Conservation (phyloP, 164 flowering plant species). For the Taxillus chinensis region DNA sequence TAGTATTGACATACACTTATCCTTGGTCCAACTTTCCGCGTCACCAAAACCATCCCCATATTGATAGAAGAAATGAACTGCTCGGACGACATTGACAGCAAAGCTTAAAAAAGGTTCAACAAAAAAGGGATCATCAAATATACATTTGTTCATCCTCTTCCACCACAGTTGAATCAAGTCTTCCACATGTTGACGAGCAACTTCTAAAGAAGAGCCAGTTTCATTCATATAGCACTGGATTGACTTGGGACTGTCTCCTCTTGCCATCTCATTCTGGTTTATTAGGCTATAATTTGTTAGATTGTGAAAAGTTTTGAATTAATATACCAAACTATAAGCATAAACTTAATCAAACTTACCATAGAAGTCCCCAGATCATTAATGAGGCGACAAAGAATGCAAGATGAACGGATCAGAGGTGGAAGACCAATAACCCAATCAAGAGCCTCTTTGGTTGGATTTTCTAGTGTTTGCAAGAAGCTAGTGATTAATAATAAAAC, state of each 20-base stretch:
- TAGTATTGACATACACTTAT: neutral
- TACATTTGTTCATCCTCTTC: conserved; percentile 17
- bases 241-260: conserved; percentile 17
- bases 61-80: neutral
- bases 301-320: too few relatives aligned
- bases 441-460: conserved; percentile 1
- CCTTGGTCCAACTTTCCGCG: neutral
- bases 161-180: conserved; percentile 7
- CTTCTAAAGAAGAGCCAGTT: conserved; percentile 3
- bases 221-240: conserved; percentile 19
- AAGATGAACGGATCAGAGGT: conserved; percentile 6
- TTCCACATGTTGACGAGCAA: conserved; percentile 3
- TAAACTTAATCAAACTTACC: conserved; percentile 5
- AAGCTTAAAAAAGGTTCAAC: neutral
- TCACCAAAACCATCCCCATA: conserved; percentile 1
- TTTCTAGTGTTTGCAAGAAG: conserved; percentile 5
- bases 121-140: neutral
- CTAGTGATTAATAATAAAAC: conserved; percentile 4
- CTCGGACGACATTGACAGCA: neutral
- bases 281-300: neutral
- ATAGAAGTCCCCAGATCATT: conserved; percentile 23
- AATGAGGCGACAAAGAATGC: conserved; percentile 15
- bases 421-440: conserved; percentile 6
- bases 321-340: neutral
- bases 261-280: conserved; percentile 11